Percentiles rank a stretch among this genome's conserved stretches.
phyloP scores from a whole-genome alignment of 2,329 filamentous ascomycete species.

The Fusarium sp. region DNA sequence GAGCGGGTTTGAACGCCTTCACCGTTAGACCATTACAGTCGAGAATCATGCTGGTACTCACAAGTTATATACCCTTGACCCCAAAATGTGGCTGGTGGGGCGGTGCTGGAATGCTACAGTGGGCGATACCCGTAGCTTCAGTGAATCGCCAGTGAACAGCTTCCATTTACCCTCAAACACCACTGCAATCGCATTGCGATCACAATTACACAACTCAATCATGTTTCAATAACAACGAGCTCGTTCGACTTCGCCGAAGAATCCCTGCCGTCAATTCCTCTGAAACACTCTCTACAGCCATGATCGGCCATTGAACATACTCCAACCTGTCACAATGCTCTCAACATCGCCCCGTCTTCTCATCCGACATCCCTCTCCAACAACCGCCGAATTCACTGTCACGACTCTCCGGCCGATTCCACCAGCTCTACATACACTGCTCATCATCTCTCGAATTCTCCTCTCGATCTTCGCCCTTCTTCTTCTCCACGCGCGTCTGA shows the following conservation, averaged over 20 bases:
- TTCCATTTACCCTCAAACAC: neutral
- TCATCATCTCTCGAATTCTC: conserved; percentile 56
- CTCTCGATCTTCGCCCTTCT: conserved; percentile 57
- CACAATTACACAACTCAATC: neutral
- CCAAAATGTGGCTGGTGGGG: rapidly evolving
- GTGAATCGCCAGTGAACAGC: neutral
- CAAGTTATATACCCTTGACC: conserved; percentile 37
- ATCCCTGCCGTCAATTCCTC: neutral
- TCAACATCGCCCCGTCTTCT: conserved; percentile 68
- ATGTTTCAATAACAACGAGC: neutral
- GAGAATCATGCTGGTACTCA: conserved; percentile 16
- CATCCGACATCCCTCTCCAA: conserved; percentile 78
- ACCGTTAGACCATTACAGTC: conserved; percentile 73
- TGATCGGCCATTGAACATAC: conserved; percentile 2
- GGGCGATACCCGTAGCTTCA: neutral
- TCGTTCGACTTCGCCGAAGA: neutral
- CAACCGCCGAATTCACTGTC: conserved; percentile 92
- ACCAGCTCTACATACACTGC: conserved; percentile 56
- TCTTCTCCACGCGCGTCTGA: conserved; percentile 62
- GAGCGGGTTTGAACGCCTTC: conserved; percentile 67
- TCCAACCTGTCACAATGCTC: conserved; percentile 61
- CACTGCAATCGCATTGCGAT: neutral
- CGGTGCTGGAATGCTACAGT: neutral
- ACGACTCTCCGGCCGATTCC: conserved; percentile 76
- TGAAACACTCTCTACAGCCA: neutral